These are phyloP conservation scores for Chaetomiaceae sp. DNA, from an alignment of 2,329 filamentous ascomycete genomes.

Conservation along the genomic window DNA sequence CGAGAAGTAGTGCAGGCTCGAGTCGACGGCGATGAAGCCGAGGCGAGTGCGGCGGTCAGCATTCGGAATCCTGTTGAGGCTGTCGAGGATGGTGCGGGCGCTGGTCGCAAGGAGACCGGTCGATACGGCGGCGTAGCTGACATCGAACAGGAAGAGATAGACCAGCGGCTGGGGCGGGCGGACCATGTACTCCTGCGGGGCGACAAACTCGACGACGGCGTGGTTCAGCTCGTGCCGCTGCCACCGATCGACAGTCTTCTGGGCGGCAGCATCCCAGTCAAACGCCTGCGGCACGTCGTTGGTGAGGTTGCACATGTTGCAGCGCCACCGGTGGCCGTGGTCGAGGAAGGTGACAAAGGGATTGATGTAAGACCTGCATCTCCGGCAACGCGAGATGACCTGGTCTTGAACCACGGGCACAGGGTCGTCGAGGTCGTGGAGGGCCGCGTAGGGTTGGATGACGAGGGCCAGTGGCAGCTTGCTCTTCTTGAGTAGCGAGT, in stretches of 20 bases:
- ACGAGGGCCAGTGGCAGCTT: conserved; percentile 92
- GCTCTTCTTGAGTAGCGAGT: conserved; percentile 92
- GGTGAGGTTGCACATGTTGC: conserved; percentile 98
- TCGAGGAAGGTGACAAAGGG: conserved; percentile 95
- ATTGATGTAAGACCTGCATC: conserved; percentile 97
- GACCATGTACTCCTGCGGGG: conserved; percentile 99
- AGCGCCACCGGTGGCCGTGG: conserved; percentile 95
- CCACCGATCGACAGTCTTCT: conserved; percentile 90
- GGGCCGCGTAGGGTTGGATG: conserved; percentile 89
- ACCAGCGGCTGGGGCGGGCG: conserved; percentile 92
- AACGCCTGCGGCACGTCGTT: conserved; percentile 99
- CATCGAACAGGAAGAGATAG: conserved; percentile 92
- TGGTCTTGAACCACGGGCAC: conserved; percentile 94
- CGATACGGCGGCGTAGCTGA: conserved; percentile 84
- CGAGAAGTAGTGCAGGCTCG: conserved; percentile 91
- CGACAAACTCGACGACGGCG: conserved; percentile 94
- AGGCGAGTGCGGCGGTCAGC: conserved; percentile 87
- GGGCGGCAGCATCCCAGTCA: conserved; percentile 90
- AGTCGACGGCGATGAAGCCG: conserved; percentile 93
- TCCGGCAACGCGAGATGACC: conserved; percentile 91
- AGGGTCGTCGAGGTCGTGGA: conserved; percentile 88
- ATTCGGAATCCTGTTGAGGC: conserved; percentile 95
- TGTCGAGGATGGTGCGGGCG: conserved; percentile 90
- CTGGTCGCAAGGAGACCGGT: conserved; percentile 88
- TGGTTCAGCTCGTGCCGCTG: conserved; percentile 90